A percentile compares a stretch with the other conserved stretches of the same genome.
These are phyloP conservation scores for Arabidopsis lyrata DNA, from an alignment of 441 rosid species.

Conservation along the genomic window DNA sequence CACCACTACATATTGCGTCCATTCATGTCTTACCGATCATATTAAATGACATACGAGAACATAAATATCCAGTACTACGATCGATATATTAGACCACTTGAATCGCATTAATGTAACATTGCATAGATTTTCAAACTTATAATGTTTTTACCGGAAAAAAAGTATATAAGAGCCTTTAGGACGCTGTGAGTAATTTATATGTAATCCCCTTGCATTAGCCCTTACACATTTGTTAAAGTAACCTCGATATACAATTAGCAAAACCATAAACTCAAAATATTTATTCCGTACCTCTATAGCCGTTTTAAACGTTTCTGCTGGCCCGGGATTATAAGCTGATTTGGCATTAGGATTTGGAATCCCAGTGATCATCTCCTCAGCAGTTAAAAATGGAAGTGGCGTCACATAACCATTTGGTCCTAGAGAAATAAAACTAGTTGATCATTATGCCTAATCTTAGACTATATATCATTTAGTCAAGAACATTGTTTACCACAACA, in stretches of 20 bases:
- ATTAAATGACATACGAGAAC: neutral
- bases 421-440: constrained; percentile 13
- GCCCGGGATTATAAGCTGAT: neutral
- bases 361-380: constrained; percentile 46
- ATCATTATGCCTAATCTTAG: constrained; percentile 11
- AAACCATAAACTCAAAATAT: neutral
- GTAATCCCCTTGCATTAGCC: constrained; percentile 4
- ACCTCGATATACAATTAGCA: neutral
- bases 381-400: constrained; percentile 47
- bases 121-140: too few relatives aligned
- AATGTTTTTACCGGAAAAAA: too few relatives aligned
- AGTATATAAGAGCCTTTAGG: neutral
- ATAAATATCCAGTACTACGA: neutral
- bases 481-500: constrained; percentile 72
- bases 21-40: constrained; percentile 8
- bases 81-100: neutral
- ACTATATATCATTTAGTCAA: neutral
- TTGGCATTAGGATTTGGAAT: constrained; percentile 40
- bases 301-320: neutral
- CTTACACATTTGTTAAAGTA: neutral
- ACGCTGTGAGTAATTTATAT: neutral
- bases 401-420: constrained; percentile 47
- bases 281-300: constrained; percentile 29
- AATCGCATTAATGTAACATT: too few relatives aligned
- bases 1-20: neutral